Evolutionary conservation across 257 asterid genomes (phyloP).

Genomic region (Eustoma russellianum): DNA sequence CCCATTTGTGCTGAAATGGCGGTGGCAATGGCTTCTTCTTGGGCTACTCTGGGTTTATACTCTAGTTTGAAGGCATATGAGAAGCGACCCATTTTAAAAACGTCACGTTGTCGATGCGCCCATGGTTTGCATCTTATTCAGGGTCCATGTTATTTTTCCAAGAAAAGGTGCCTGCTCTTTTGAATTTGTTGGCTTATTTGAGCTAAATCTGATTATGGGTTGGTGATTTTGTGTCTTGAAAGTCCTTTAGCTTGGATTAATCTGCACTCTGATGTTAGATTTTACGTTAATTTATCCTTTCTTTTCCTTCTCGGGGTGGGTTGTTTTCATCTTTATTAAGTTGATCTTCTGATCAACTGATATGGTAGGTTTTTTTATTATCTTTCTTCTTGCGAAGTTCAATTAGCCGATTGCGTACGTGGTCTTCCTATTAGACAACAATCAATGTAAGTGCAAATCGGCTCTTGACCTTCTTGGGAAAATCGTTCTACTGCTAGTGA

Average conservation of each 20-base stretch:
- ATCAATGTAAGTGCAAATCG: too few species aligned
- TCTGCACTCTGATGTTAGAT: too few species aligned
- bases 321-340: neutral
- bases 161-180: conserved; percentile 23
- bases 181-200: neutral
- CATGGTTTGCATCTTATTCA: conserved; percentile 50
- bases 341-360: neutral
- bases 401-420: too few species aligned
- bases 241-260: too few species aligned
- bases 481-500: too few species aligned
- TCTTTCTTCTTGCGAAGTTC: too few species aligned
- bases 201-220: too few species aligned
- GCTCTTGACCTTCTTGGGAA: too few species aligned
- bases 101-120: conserved; percentile 32
- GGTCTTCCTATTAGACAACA: too few species aligned
- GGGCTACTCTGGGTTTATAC: conserved; percentile 36
- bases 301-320: too few species aligned
- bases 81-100: conserved; percentile 40
- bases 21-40: conserved; percentile 76
- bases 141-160: conserved; percentile 36
- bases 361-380: neutral
- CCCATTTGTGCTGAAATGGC: conserved; percentile 34
- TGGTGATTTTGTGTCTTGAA: too few species aligned
- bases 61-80: conserved; percentile 39
- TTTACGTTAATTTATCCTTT: too few species aligned